A percentile compares a stretch with the other conserved stretches of the same genome.
These are phyloP conservation scores for Diaporthe sp. DNA, from an alignment of 2,329 filamentous ascomycete species.

Conservation along the genomic window DNA sequence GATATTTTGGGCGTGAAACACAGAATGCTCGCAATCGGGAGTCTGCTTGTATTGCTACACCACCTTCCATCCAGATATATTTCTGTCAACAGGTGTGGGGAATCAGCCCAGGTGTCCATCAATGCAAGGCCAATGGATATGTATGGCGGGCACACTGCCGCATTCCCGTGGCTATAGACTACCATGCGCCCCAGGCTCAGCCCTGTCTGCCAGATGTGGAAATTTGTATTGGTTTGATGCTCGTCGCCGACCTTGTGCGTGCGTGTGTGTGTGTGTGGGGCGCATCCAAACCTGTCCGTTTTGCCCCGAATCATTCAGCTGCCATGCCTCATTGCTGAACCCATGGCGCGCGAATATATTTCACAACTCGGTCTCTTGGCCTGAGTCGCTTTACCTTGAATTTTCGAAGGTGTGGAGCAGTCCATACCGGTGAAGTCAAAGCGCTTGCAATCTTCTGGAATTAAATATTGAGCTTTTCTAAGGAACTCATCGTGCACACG, in stretches of 20 bases:
- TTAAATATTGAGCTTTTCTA: neutral
- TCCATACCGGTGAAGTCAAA: neutral
- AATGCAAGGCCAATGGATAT: neutral
- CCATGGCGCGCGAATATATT: neutral
- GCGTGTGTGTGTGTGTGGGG: neutral
- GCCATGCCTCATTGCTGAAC: neutral
- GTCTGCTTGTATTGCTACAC: neutral
- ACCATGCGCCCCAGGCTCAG: neutral
- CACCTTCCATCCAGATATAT: neutral
- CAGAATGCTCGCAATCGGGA: too few relatives aligned
- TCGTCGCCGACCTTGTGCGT: neutral
- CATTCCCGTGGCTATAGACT: neutral
- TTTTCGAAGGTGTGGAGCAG: neutral
- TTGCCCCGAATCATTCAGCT: neutral
- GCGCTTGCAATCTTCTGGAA: neutral
- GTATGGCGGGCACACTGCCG: neutral
- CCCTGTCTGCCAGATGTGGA: conserved; percentile 7
- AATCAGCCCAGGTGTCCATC: neutral
- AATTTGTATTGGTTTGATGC: conserved; percentile 2
- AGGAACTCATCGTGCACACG: neutral
- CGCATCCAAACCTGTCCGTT: neutral
- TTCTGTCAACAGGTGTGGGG: neutral
- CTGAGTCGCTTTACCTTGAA: neutral
- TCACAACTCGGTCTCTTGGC: neutral
- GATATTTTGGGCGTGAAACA: too few relatives aligned